A percentile compares a stretch with the other conserved stretches of the same genome.
Conservation (phyloP, 2,329 filamentous ascomycete genomes). For the Thermoascus crustaceus region DNA sequence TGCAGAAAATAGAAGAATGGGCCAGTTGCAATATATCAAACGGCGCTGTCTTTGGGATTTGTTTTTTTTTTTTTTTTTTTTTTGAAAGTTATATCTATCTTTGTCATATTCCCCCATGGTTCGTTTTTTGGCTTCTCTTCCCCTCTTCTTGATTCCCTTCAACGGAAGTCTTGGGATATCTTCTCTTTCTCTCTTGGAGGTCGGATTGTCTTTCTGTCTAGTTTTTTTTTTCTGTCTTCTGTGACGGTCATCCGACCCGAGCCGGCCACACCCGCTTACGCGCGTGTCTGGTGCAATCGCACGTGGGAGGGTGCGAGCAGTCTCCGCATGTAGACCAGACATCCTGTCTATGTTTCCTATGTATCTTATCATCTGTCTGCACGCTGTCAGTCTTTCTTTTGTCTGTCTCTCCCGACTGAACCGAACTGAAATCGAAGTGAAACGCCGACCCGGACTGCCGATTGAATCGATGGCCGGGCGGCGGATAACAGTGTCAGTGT, state of each 20-base stretch:
- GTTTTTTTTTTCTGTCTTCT: constrained; percentile 8
- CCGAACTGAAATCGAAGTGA: no score
- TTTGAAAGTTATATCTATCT: constrained; percentile 6
- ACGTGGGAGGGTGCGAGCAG: no score
- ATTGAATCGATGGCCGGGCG: no score
- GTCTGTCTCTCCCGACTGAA: neutral
- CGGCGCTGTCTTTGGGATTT: constrained; percentile 8
- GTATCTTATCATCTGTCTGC: neutral
- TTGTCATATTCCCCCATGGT: constrained; percentile 12
- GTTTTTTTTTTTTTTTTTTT: constrained; percentile 8
- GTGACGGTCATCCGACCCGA: constrained; percentile 3
- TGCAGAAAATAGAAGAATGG: constrained; percentile 15
- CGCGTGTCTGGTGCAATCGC: no score
- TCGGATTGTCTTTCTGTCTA: constrained; percentile 1
- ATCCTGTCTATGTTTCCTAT: constrained; percentile 1
- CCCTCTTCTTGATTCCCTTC: constrained; percentile 2
- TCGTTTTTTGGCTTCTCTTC: neutral
- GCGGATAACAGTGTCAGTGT: no score
- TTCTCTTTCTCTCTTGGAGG: constrained; percentile 6
- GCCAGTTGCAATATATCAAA: constrained; percentile 13
- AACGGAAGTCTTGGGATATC: constrained; percentile 3
- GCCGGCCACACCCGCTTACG: no score
- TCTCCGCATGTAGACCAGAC: no score
- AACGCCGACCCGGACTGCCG: no score
- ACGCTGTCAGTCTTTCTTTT: neutral